These are phyloP conservation scores for Persicaria maculosa DNA, from an alignment of 148 eudicot species.

Conservation along the genomic window DNA sequence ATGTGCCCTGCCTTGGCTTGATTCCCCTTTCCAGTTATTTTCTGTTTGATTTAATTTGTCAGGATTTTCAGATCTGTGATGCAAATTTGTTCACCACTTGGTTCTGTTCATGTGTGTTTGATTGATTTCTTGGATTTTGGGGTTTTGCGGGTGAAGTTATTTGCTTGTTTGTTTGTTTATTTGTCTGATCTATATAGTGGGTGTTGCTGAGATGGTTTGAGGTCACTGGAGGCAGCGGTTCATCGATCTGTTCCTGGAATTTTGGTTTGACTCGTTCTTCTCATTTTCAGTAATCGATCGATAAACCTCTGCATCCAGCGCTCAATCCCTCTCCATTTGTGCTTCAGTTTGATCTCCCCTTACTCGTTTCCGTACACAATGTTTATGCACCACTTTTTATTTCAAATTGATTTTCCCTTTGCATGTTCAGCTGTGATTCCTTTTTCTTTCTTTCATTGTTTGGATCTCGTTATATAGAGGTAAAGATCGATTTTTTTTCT, in stretches of 20 bases:
- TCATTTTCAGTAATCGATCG: slow-evolving; percentile 52
- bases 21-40: background rate
- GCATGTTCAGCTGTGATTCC: background rate
- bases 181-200: background rate
- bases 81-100: background rate
- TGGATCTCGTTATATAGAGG: background rate
- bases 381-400: background rate
- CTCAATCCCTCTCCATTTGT: slow-evolving; percentile 12
- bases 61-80: slow-evolving; percentile 11
- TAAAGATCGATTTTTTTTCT: too few species aligned
- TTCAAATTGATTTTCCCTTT: background rate
- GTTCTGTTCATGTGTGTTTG: background rate
- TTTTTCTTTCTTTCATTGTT: background rate
- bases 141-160: background rate
- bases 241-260: slow-evolving; percentile 64
- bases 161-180: background rate
- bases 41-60: background rate
- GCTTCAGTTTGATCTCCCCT: background rate
- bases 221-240: slow-evolving; percentile 86
- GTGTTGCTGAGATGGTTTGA: slow-evolving; percentile 9
- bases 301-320: slow-evolving; percentile 97
- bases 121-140: background rate
- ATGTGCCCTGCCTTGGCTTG: background rate
- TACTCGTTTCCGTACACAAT: background rate
- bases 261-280: background rate